These are phyloP conservation scores for Lomentospora prolificans DNA, from an alignment of 2,329 filamentous ascomycete genomes.

Conservation along the genomic window DNA sequence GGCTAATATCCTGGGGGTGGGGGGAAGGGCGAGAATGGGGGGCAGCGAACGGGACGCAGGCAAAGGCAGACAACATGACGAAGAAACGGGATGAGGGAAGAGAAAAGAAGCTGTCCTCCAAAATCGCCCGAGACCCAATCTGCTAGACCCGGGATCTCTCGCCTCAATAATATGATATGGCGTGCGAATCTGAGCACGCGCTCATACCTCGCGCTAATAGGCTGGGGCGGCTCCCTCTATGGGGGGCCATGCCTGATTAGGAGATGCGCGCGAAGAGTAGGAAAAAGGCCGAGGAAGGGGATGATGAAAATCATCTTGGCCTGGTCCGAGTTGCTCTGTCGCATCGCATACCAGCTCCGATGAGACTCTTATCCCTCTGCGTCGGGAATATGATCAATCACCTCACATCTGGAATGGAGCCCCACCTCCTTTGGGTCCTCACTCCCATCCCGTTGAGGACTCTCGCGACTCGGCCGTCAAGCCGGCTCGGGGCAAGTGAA, in stretches of 20 bases:
- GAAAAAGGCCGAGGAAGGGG: neutral
- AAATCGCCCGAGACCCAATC: too few species aligned
- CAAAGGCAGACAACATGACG: too few species aligned
- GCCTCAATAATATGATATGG: neutral
- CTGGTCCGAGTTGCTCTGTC: neutral
- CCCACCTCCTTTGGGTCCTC: too few species aligned
- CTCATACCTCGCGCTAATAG: too few species aligned
- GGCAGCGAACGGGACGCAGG: neutral
- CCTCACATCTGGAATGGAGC: neutral
- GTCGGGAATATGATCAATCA: neutral
- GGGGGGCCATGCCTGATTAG: too few species aligned
- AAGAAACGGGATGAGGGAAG: too few species aligned
- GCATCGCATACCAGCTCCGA: neutral
- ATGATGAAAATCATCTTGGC: neutral
- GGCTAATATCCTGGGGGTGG: neutral
- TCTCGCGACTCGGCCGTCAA: neutral
- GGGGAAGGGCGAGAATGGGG: neutral
- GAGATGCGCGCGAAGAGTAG: neutral
- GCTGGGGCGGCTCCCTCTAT: too few species aligned
- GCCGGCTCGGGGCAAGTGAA: too few species aligned
- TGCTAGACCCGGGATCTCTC: neutral
- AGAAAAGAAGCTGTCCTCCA: too few species aligned
- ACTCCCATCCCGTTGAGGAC: neutral
- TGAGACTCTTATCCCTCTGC: neutral
- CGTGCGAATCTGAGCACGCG: neutral